Evolutionary conservation across 2,329 filamentous ascomycete species (phyloP).

Genomic region (Didymella glomerata): DNA sequence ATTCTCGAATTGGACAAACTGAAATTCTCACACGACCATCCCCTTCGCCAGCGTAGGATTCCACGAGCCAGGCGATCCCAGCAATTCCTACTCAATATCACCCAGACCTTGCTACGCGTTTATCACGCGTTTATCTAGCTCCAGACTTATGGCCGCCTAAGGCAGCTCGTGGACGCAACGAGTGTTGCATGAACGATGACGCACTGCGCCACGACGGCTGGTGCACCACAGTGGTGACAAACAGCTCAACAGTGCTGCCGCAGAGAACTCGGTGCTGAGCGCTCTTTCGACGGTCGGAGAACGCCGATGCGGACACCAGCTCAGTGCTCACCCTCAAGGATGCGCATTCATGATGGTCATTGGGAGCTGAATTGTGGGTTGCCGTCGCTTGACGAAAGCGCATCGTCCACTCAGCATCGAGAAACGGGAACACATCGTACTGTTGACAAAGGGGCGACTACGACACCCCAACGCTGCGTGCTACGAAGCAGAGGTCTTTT

Average conservation of each 20-base stretch:
- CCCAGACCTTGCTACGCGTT: conserved; percentile 18
- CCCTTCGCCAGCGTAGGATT: conserved; percentile 1
- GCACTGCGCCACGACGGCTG: conserved; percentile 21
- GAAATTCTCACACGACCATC: not conserved
- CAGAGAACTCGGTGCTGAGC: conserved; percentile 11
- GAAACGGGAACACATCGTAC: conserved; percentile 4
- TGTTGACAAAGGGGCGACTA: conserved; percentile 9
- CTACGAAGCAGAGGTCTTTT: not conserved
- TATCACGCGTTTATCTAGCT: conserved; percentile 31
- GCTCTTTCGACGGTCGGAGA: conserved; percentile 13
- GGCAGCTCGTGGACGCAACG: conserved; percentile 23
- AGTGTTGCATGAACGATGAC: conserved; percentile 26
- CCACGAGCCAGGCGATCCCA: conserved; percentile 3
- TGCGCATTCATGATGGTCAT: conserved; percentile 13
- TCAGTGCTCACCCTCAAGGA: conserved; percentile 8
- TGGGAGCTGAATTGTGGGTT: conserved; percentile 20
- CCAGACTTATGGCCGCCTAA: not conserved
- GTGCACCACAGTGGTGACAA: conserved; percentile 10
- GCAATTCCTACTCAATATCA: conserved; percentile 10
- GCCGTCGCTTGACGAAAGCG: conserved; percentile 14
- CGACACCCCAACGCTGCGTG: conserved; percentile 1
- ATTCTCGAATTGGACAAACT: not conserved
- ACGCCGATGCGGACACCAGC: conserved; percentile 16
- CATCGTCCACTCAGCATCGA: conserved; percentile 16
- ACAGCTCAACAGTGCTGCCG: not conserved